Base-by-base conservation (phyloP, 2,329 filamentous ascomycete species). In the Talaromyces sp. region DNA sequence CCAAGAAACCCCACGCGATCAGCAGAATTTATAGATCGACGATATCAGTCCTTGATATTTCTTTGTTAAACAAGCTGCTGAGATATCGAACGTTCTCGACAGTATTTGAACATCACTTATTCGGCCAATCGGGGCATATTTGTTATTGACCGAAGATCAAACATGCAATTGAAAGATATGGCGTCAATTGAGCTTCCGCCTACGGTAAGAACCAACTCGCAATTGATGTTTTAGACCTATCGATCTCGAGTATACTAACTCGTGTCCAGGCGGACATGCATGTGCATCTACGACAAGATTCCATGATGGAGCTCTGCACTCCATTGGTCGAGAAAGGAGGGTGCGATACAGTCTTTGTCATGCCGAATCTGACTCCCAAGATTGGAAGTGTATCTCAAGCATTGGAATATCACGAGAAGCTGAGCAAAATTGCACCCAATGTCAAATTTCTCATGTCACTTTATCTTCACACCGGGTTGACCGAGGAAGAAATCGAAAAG, bases 381-480 rank as follows among this genome's bases (percentile, higher is more conserved):
- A 76, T 88, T 59, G 87, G 83, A 14, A 85, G 81, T 21, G 83
- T 87, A 50, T 77, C 77, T 53, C 79, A 85, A 72, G 88, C 86
- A 9, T 77, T 91, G 26, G 84, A 85, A 48, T 92, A 92, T 75
- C 82, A 86, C 72, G 72, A 79, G 27, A 80, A 82, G 52, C 79
- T 92, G 17, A 77, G 83, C 65, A 79, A 81, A 50, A 76, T 89
- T 62, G 84, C 86, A 56, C 81, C 84, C 2, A 79, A 81, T 56
- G 84, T 91, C 61, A 83, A 82, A 61, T 91, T 85, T 68, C 82
- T 92, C 61, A 91, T 92, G 88, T 88, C 88, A 1, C 80, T 92
- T 50, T 91, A 85, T 68, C 80, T 82, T 58, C 86, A 90, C 69
- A 77, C 81, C 11, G 83, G 81, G 24, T 79, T 90, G 57, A 90